A percentile compares a stretch with the other conserved stretches of the same genome.
phyloP scores from a whole-genome alignment of 177 flowering plant genomes.

The Vitis hybrid region DNA sequence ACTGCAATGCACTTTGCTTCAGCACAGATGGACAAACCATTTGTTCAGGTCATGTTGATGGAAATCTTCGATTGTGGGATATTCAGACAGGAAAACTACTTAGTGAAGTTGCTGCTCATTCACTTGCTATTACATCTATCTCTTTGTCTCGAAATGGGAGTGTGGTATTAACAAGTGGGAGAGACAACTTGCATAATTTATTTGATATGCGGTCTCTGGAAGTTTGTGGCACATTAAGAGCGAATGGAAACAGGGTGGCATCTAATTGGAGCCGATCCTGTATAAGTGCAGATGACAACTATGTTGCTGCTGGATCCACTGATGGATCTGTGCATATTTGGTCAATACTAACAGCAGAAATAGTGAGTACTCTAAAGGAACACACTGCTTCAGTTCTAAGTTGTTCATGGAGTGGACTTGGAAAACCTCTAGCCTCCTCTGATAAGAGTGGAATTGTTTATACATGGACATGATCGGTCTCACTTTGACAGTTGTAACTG shows the following conservation, averaged over 20 bases:
- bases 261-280: conserved; percentile 97
- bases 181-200: conserved; percentile 88
- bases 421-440: conserved; percentile 80
- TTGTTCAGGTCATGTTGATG: conserved; percentile 92
- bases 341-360: conserved; percentile 63
- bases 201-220: conserved; percentile 83
- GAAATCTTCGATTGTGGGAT: conserved; percentile 89
- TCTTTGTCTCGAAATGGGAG: conserved; percentile 74
- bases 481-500: neutral
- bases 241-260: conserved; percentile 69
- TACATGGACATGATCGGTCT: conserved; percentile 57
- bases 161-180: conserved; percentile 74
- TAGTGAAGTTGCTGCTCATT: conserved; percentile 90
- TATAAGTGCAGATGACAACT: conserved; percentile 82
- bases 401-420: conserved; percentile 92
- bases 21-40: conserved; percentile 82
- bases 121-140: conserved; percentile 75
- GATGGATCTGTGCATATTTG: conserved; percentile 85
- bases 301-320: conserved; percentile 84
- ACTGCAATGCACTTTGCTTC: conserved; percentile 87
- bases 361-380: conserved; percentile 72
- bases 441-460: conserved; percentile 76
- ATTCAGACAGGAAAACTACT: conserved; percentile 70
- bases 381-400: conserved; percentile 71
- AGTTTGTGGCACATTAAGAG: conserved; percentile 80